These are phyloP conservation scores for Helicostylum pulchrum DNA, from an alignment of 192 early-diverging fungal genomes.

Conservation along the genomic window DNA sequence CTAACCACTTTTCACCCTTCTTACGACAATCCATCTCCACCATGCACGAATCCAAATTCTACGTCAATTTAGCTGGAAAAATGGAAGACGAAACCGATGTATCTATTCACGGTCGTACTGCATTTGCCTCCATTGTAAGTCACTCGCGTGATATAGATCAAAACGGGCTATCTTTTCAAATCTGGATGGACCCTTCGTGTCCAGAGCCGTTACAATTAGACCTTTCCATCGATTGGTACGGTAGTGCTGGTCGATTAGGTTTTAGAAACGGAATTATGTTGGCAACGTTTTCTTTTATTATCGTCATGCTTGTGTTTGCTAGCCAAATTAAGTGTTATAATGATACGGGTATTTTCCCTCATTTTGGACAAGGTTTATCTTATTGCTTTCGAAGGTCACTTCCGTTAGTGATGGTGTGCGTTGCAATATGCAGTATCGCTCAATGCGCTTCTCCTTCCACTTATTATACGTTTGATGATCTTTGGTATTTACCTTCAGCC, in stretches of 20 bases:
- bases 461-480: slow-evolving; percentile 18
- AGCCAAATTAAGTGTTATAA: slow-evolving; percentile 43
- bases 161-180: slow-evolving; percentile 42
- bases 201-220: slow-evolving; percentile 39
- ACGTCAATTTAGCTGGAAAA: slow-evolving; percentile 39
- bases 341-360: slow-evolving; percentile 31
- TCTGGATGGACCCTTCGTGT: slow-evolving; percentile 58
- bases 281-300: slow-evolving; percentile 63
- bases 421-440: slow-evolving; percentile 32
- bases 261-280: slow-evolving; percentile 72
- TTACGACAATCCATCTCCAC: slow-evolving; percentile 52
- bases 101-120: slow-evolving; percentile 50
- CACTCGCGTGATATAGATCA: slow-evolving; percentile 8
- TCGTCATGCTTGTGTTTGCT: slow-evolving; percentile 53
- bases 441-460: slow-evolving; percentile 34
- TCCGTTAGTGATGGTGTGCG: slow-evolving; percentile 31
- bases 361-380: slow-evolving; percentile 39
- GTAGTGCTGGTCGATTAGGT: slow-evolving; percentile 62
- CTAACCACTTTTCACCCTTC: slow-evolving; percentile 45
- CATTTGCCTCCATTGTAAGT: slow-evolving; percentile 35
- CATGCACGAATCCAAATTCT: slow-evolving; percentile 54
- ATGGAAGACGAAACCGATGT: slow-evolving; percentile 32
- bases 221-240: slow-evolving; percentile 63
- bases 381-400: slow-evolving; percentile 34
- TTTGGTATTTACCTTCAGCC: slow-evolving; percentile 15